A percentile compares a stretch with the other conserved stretches of the same genome.
Conservation (phyloP, 2,329 filamentous ascomycete species). For the Tolypocladium inflatum region DNA sequence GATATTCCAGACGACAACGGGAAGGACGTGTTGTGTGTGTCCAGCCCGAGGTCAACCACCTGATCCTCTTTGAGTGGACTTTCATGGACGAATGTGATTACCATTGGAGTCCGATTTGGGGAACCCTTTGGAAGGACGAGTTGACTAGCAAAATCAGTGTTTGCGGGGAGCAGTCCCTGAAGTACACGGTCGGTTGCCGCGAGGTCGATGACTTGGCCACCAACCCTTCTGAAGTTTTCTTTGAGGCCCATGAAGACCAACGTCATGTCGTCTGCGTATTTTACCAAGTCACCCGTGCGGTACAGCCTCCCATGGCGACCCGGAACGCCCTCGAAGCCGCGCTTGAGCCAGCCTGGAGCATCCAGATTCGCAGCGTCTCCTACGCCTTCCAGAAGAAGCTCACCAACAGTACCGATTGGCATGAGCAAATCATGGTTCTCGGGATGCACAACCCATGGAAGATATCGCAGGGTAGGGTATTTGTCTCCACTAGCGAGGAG, state of each 20-base stretch:
- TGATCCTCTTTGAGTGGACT: too few relatives aligned
- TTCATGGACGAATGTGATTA: too few relatives aligned
- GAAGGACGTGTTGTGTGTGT: constrained; percentile 1
- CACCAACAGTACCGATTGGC: constrained; percentile 21
- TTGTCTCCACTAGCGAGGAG: constrained; percentile 10
- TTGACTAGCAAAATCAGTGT: constrained; percentile 6
- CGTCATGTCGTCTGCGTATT: constrained; percentile 12
- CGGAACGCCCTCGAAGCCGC: constrained; percentile 5
- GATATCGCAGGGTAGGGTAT: constrained; percentile 10
- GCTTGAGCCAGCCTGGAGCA: constrained; percentile 13
- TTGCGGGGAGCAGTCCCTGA: constrained; percentile 9
- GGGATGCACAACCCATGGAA: constrained; percentile 19
- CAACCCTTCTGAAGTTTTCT: constrained; percentile 11
- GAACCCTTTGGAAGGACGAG: constrained; percentile 11
- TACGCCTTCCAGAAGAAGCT: constrained; percentile 26
- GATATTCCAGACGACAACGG: constrained; percentile 9
- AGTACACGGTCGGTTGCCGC: constrained; percentile 12
- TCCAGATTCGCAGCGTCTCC: constrained; percentile 4
- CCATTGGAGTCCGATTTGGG: not conserved
- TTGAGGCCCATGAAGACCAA: constrained; percentile 13
- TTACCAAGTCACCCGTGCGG: constrained; percentile 15
- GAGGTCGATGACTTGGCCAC: constrained; percentile 15
- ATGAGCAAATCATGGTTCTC: constrained; percentile 13
- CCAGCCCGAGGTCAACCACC: constrained; percentile 1
- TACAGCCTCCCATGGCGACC: constrained; percentile 13